phyloP scores from a whole-genome alignment of 306 rosid species.

The Vigna unguiculata region DNA sequence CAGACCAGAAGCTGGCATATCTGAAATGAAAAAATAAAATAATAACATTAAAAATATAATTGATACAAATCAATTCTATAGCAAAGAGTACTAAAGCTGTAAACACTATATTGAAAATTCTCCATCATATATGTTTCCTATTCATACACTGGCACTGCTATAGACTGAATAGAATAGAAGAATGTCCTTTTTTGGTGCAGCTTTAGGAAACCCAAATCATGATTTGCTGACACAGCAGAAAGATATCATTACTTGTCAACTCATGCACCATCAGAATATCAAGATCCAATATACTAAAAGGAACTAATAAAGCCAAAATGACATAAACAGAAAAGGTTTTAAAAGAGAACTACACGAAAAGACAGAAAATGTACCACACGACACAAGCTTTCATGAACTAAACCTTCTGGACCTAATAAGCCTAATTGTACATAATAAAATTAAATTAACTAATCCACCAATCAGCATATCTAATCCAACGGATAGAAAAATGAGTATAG shows the following conservation, averaged over 20 bases:
- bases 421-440: too few species aligned
- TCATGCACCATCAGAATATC: not conserved
- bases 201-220: not conserved
- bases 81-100: not conserved
- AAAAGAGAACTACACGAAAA: too few species aligned
- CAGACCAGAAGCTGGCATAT: slow-evolving; percentile 62
- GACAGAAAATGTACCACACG: too few species aligned
- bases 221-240: not conserved
- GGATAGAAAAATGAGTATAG: too few species aligned
- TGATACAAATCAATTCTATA: too few species aligned
- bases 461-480: too few species aligned
- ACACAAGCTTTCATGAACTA: too few species aligned
- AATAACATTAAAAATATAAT: not conserved
- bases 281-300: too few species aligned
- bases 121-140: not conserved
- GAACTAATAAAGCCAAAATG: not conserved
- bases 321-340: not conserved
- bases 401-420: too few species aligned
- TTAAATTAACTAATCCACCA: too few species aligned
- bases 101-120: not conserved
- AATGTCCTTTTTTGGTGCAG: not conserved
- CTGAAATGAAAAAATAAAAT: slow-evolving; percentile 44
- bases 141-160: not conserved
- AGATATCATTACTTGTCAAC: not conserved
- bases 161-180: not conserved